Evolutionary conservation across 208 protist genomes (phyloP).

Genomic region (Willaertia magna): DNA sequence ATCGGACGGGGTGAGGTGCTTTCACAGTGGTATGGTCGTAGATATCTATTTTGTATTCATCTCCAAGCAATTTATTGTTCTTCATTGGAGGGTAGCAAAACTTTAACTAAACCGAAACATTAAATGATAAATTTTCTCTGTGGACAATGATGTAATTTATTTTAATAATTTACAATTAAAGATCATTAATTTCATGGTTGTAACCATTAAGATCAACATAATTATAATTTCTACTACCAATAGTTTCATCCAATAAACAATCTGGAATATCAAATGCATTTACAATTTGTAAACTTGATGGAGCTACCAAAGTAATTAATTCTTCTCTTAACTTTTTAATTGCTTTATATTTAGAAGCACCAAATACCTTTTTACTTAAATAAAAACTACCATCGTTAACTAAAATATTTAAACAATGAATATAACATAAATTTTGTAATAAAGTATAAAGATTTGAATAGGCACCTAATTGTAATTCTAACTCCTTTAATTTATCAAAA

Average conservation of each 20-base stretch:
- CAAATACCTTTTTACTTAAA: neutral
- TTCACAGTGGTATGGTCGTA: too few relatives aligned
- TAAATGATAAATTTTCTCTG: too few relatives aligned
- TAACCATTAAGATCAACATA: neutral
- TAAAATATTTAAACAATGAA: neutral
- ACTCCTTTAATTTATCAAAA: neutral
- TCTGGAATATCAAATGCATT: slow-evolving; percentile 44
- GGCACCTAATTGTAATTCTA: neutral
- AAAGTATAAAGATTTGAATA: neutral
- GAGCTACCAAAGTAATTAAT: neutral
- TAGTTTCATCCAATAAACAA: slow-evolving; percentile 33
- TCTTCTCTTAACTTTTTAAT: neutral
- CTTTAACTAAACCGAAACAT: too few relatives aligned
- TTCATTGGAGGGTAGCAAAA: too few relatives aligned
- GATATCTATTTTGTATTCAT: too few relatives aligned
- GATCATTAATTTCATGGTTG: neutral
- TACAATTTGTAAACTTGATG: slow-evolving; percentile 17
- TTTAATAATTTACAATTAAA: too few relatives aligned
- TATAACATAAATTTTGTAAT: neutral
- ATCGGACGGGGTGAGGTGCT: too few relatives aligned
- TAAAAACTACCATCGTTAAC: neutral
- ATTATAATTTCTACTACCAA: slow-evolving; percentile 9
- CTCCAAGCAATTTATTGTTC: too few relatives aligned
- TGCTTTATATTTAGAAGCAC: neutral
- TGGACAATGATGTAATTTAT: too few relatives aligned